Evolutionary conservation across 1,284 basidiomycete genomes (phyloP), one percentile per base, ranked within the genome.

Genomic region (Fomes fomentarius): DNA sequence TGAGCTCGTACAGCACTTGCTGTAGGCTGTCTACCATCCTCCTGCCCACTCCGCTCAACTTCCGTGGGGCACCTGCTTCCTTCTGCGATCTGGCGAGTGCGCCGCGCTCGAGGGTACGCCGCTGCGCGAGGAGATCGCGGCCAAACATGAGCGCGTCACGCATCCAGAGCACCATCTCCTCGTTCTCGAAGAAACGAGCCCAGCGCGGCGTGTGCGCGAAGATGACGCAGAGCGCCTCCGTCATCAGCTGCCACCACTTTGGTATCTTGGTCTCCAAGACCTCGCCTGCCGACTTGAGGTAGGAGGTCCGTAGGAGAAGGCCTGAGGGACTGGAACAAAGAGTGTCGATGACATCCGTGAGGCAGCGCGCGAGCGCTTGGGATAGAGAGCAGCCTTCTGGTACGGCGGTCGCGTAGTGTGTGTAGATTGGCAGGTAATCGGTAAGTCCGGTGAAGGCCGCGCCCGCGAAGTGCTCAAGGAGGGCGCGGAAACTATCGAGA

Each of bases 111-210:
- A 98, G 87, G 8, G 89, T 81, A 35, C 84, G 77, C 68, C 93
- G 83, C 62, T 93, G 86, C 4, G 85, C 87, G 25, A 96, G 75
- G 75, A 96, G 81, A 63, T 94, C 89, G 61, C 90, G 77, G 14
- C 89, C 93, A 67, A 96, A 94, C 52, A 97, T 94, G 49, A 98
- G 78, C 1, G 94, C 95, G 69, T 98, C 96, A 57, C 94, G 85
- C 96, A 98, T 97, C 95, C 95, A 98, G 43, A 88, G 82, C 22
- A 90, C 82, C 94, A 98, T 96, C 49, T 87, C 85, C 26, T 86
- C 81, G 64, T 84, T 85, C 55, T 91, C 87, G 68, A 92, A 93
- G 66, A 81, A 89, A 10, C 76, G 72, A 0, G 96, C 84, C 95
- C 95, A 98, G 19, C 76, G 68, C 0, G 89, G 87, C 3, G 94